A percentile compares a stretch with the other conserved stretches of the same genome.
Conservation (phyloP, 148 eudicot genomes). For the Arctostaphylos glauca region DNA sequence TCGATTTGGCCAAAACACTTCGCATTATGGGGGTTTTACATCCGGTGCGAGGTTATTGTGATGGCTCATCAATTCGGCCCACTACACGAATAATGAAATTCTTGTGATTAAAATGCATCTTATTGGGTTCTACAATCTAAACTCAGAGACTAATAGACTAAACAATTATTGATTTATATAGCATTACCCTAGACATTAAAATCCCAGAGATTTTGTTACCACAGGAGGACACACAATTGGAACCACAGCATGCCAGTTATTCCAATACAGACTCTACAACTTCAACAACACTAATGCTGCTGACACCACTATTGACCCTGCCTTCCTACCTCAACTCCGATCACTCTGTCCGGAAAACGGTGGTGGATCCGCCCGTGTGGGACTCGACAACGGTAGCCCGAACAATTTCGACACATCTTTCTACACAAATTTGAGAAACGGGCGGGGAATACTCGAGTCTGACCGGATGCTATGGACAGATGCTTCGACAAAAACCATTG, state of each 20-base stretch:
- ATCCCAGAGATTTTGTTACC: not conserved
- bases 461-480: slow-evolving; percentile 32
- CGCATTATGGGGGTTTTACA: too few relatives aligned
- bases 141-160: too few relatives aligned
- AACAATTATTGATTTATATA: too few relatives aligned
- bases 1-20: too few relatives aligned
- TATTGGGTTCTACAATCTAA: too few relatives aligned
- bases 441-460: slow-evolving; percentile 30
- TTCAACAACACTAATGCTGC: slow-evolving; percentile 18
- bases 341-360: slow-evolving; percentile 26
- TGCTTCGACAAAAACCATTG: slow-evolving; percentile 16
- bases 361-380: slow-evolving; percentile 9
- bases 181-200: not conserved
- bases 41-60: too few relatives aligned
- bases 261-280: slow-evolving; percentile 28
- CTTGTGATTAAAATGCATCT: not conserved
- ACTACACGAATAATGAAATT: not conserved
- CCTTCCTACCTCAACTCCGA: slow-evolving; percentile 29
- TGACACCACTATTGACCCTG: slow-evolving; percentile 24
- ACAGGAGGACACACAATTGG: slow-evolving; percentile 42
- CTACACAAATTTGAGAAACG: slow-evolving; percentile 19
- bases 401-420: slow-evolving; percentile 21
- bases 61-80: too few relatives aligned
- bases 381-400: slow-evolving; percentile 22
- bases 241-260: slow-evolving; percentile 25